Base-by-base conservation (phyloP, 164 flowering plant species). In the Nymphaea thermarum region DNA sequence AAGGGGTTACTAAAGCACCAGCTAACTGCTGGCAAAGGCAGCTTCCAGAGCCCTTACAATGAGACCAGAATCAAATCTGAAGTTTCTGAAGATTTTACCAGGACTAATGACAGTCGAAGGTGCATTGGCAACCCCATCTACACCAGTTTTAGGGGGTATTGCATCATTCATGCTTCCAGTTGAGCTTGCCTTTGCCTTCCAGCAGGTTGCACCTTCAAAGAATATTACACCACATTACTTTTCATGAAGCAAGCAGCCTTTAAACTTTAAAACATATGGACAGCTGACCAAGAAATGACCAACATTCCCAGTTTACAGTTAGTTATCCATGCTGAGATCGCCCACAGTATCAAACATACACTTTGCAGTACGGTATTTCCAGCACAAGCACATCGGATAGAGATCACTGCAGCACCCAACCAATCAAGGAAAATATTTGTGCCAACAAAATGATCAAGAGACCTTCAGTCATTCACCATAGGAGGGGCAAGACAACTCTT, bases 141-240 rank as follows among this genome's bases (percentile, higher is more conserved):
- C 44, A 65, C 62, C 82, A 17, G 81, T 71, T 72, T 77, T 84
- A 6, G 69, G 67, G n/a, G 73, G 15, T 53, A 79, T 84, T 78
- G 45, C 76, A 71, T 86, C 91, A 41, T 67, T 59, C 67, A 75
- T 76, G 72, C 83, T 84, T 57, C 93, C 93, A 4, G 72, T 64
- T 25, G 87, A 80, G 69, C 79, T 77, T 68, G 66, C 78, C 79
- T 86, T 94, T 17, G 95, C 95, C 73, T 85, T 94, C 97, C 97
- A 91, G 44, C 88, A 81, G 47, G 74, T 81, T 5, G 83, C 60
- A 60, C 85, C 96, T 94, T 36, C n/a, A 75, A 53, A 71, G 51
- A 6, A 65, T 66, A 42, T 47, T 6, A 68, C 12, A 2, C 15
- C 15, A 8, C 57, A 51, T 10, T 51, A 51, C 14, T 51, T 51